Evolutionary conservation across 2,329 filamentous ascomycete genomes (phyloP), one percentile per base, ranked within the genome.

Genomic region (Incumbomyces lentus): DNA sequence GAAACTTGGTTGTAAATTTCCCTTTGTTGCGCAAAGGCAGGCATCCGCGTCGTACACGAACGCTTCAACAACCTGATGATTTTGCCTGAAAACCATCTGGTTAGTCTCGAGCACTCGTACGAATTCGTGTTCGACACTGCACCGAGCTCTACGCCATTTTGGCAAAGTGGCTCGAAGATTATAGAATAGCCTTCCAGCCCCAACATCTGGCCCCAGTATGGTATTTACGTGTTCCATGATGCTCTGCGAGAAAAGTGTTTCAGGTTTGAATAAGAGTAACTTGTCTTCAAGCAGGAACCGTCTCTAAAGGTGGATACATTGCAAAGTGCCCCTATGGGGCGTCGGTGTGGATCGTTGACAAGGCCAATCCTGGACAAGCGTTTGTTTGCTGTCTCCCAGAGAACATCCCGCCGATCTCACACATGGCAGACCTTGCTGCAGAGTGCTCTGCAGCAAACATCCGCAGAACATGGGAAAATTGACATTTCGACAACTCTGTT

Each of bases 21-120:
- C 32, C 42, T 45, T 45, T 45, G 42, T 45, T 29, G 33, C 22
- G 42, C 42, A 45, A 45, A 38, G 22, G 42, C 38, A 45, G 42
- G 42, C 33, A 45, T 36, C 42, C 42, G 34, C 38, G 42, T 45
- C 14, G 34, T 19, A 45, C 42, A 45, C 22, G 42, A 45, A 38
- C 42, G 19, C 33, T 35, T 35, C 41, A 34, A 45, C 42, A 45
- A 45, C 42, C 42, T 45, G 32, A 45, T 45, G 42, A 19, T 22
- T 45, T n/a, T 45, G 42, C 42, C 37, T 29, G 16, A 35, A 18
- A 19, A 38, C 12, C 18, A 26, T 7, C 42, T 31, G 12, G 22
- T 19, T 22, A 45, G 31, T 45, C 42, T 37, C 42, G 31, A 26
- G n/a, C 19, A 29, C 26, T 38, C 30, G 34, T 33, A 45, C 38